Conservation (phyloP, 1,139 yeast genomes). For the Saccharomyces hybrid region DNA sequence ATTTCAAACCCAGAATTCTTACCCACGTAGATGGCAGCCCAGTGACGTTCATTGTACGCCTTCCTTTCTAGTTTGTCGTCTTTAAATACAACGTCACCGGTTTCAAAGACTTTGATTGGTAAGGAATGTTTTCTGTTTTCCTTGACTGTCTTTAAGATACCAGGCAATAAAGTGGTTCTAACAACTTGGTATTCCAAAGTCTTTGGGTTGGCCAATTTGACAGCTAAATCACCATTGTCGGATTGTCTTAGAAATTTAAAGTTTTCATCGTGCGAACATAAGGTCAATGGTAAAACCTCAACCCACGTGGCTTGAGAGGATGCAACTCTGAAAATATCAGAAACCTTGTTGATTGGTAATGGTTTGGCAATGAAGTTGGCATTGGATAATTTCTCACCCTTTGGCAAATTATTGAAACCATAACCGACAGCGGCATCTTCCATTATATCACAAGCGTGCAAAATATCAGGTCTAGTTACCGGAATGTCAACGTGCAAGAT, state of each 20-base stretch:
- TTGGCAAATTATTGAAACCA: slow-evolving; percentile 83
- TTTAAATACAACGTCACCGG: slow-evolving; percentile 91
- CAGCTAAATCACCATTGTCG: slow-evolving; percentile 75
- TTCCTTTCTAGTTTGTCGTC: slow-evolving; percentile 74
- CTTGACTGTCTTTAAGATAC: slow-evolving; percentile 86
- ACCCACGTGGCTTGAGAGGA: slow-evolving; percentile 94
- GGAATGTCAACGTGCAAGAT: slow-evolving; percentile 70
- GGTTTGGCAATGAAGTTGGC: slow-evolving; percentile 75
- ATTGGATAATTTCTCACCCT: slow-evolving; percentile 73
- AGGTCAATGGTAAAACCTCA: slow-evolving; percentile 90
- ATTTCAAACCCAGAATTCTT: slow-evolving; percentile 91
- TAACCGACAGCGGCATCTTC: slow-evolving; percentile 97
- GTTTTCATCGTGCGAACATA: slow-evolving; percentile 95
- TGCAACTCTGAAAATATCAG: slow-evolving; percentile 85
- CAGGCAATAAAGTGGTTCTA: slow-evolving; percentile 89
- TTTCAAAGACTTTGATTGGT: slow-evolving; percentile 91
- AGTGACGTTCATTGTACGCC: slow-evolving; percentile 86
- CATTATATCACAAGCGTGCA: slow-evolving; percentile 98
- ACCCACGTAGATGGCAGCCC: slow-evolving; percentile 93
- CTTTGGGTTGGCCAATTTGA: slow-evolving; percentile 90
- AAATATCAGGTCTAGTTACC: slow-evolving; percentile 87
- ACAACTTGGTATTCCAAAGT: slow-evolving; percentile 96
- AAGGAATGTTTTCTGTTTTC: slow-evolving; percentile 94
- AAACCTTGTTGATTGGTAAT: slow-evolving; percentile 80
- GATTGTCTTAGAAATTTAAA: slow-evolving; percentile 69